Evolutionary conservation across 345 rosid genomes (phyloP).

Genomic region (Sisymbrium irio): DNA sequence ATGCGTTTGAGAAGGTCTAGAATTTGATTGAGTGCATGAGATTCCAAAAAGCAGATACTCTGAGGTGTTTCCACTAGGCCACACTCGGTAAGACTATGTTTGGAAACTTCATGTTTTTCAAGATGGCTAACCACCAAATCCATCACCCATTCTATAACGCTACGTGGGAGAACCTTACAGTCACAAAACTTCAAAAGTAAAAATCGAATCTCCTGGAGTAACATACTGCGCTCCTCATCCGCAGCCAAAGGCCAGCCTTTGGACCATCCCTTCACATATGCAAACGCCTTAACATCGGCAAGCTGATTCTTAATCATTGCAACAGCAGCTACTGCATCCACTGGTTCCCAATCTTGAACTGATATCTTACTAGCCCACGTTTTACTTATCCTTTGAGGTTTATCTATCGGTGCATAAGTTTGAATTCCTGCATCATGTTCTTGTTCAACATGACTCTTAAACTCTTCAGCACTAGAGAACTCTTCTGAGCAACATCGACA

Average conservation of each 20-base stretch:
- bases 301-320: conserved; percentile 5
- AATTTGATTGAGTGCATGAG: conserved; percentile 15
- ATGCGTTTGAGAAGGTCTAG: background rate
- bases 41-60: conserved; percentile 20
- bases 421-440: background rate
- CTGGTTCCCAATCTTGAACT: conserved; percentile 2
- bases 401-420: background rate
- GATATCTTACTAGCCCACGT: conserved; percentile 7
- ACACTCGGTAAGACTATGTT: background rate
- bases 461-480: conserved; percentile 14
- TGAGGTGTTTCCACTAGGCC: conserved; percentile 16
- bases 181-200: background rate
- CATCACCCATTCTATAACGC: conserved; percentile 19
- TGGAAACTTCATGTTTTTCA: background rate
- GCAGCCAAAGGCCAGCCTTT: conserved; percentile 14
- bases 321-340: conserved; percentile 7
- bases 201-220: conserved; percentile 5
- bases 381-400: background rate
- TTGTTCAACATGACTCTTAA: conserved; percentile 15
- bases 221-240: conserved; percentile 2
- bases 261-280: conserved; percentile 23
- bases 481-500: conserved; percentile 1
- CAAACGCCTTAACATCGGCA: background rate
- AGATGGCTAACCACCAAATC: background rate
- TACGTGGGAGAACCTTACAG: background rate